Base-by-base conservation (phyloP, 164 flowering plant species). In the Euptelea pleiosperma region DNA sequence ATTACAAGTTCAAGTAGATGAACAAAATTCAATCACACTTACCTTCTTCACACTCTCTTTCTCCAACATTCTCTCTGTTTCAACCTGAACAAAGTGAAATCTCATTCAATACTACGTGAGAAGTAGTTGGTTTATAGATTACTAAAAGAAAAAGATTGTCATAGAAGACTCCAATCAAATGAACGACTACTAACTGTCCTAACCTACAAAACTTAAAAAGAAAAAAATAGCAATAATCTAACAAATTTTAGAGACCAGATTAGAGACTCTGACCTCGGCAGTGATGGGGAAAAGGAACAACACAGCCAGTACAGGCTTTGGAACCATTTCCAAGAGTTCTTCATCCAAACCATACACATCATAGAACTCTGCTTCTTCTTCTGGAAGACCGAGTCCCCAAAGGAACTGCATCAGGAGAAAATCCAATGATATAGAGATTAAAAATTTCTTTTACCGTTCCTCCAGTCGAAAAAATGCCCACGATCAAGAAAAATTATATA, bases 311-410 rank as follows among this genome's bases (percentile, higher is more conserved):
- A 89, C 93, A 44, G 97, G 99, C 71, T 94, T 74, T 5, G 99
- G 97, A 46, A 94, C 96, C 95, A 91, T 94, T 57, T 67, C 91
- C 66, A 94, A 65, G 35, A 94, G 88, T 47, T 94, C 99, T 5
- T 82, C 96, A 57, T 91, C 99, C 62, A 94, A 74, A 18, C 99
- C 97, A 68, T 83, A 94, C 34, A 94, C 97, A 72, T 91, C 99
- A 66, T 55, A 71, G 73, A 89, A 94, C 73, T 87, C 97, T 1
- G 79, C 97, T 69, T 89, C 90, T 10, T 67, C 77, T 46, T 67
- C 82, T 0, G 78, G 78, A 59, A 94, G 82, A 52, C 97, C 99
- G 36, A 91, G 87, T 18, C 97, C 95, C 89, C 95, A 89, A 12
- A 94, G 81, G 65, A 83, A 93, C 99, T 93, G 83, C 70, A 72